Percentiles rank a stretch among this genome's conserved stretches.
Conservation (phyloP, 179 eudicot genomes). For the Patellifolia procumbens region DNA sequence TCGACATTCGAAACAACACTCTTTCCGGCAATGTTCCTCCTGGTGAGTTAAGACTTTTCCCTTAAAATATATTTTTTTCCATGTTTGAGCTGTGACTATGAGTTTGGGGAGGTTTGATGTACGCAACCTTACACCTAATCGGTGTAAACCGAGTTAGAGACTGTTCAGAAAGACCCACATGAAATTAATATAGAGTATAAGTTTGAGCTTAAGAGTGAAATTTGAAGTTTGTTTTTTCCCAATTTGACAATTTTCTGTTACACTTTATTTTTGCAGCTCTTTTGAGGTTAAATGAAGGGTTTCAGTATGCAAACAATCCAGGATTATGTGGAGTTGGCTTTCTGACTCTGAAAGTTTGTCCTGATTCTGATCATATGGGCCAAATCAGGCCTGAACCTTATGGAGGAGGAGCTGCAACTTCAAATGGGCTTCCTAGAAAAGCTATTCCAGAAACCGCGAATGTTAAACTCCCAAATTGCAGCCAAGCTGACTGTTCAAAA, state of each 20-base stretch:
- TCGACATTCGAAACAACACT: constrained; percentile 71
- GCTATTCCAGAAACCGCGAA: constrained; percentile 73
- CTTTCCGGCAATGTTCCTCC: constrained; percentile 85
- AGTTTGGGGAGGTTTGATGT: neutral
- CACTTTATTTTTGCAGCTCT: constrained; percentile 45
- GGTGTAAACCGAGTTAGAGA: neutral
- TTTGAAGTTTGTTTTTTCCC: neutral
- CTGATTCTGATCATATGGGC: constrained; percentile 37
- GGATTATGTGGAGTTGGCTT: constrained; percentile 78
- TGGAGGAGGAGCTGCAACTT: constrained; percentile 25
- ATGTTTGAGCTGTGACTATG: neutral
- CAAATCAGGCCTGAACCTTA: constrained; percentile 65
- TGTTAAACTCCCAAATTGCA: constrained; percentile 45
- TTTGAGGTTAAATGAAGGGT: constrained; percentile 72
- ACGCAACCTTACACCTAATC: neutral
- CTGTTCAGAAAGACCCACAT: no score
- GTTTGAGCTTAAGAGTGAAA: neutral
- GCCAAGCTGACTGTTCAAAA: constrained; percentile 41
- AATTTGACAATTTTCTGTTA: neutral
- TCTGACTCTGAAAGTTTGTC: constrained; percentile 48
- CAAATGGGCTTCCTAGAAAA: constrained; percentile 37
- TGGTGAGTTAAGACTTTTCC: constrained; percentile 40
- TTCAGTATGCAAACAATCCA: constrained; percentile 69
- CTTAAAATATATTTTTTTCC: neutral
- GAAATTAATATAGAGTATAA: neutral